phyloP scores from a whole-genome alignment of 257 asterid species.

The Euphrasia confusa region DNA sequence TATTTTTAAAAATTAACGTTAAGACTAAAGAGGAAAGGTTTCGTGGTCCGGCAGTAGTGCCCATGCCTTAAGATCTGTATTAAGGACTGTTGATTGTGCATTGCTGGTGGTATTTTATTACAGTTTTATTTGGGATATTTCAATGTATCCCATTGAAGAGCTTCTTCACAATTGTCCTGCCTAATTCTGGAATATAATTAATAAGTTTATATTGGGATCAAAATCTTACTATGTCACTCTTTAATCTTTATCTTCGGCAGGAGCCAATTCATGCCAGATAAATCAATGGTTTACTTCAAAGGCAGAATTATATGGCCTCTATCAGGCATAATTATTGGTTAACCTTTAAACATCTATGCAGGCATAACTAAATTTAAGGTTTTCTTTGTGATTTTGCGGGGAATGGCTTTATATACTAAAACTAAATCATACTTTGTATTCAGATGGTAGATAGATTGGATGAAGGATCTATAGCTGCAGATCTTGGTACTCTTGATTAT shows the following conservation, averaged over 20 bases:
- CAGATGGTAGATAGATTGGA: constrained; percentile 92
- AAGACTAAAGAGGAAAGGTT: constrained; percentile 5
- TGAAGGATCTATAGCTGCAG: constrained; percentile 61
- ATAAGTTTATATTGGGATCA: constrained; percentile 8
- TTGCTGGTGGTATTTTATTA: constrained; percentile 9
- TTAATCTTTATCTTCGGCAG: background rate
- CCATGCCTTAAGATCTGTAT: background rate
- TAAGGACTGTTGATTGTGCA: constrained; percentile 4
- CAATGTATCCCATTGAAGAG: constrained; percentile 6
- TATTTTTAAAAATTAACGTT: background rate
- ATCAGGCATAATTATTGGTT: constrained; percentile 7
- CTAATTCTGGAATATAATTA: background rate
- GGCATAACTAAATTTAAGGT: background rate
- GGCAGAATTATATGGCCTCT: background rate
- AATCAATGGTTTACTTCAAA: constrained; percentile 2
- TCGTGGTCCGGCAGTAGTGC: background rate
- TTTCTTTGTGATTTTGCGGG: constrained; percentile 3
- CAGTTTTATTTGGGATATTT: constrained; percentile 12
- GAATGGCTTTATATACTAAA: constrained; percentile 2
- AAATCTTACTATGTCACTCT: background rate
- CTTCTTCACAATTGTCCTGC: constrained; percentile 9
- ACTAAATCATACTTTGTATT: constrained; percentile 17
- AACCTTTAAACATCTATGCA: constrained; percentile 14
- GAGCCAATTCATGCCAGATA: background rate
- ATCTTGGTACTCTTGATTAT: constrained; percentile 72